Conservation (phyloP, 2,329 filamentous ascomycete genomes). For the Dothidotthia symphoricarpi region DNA sequence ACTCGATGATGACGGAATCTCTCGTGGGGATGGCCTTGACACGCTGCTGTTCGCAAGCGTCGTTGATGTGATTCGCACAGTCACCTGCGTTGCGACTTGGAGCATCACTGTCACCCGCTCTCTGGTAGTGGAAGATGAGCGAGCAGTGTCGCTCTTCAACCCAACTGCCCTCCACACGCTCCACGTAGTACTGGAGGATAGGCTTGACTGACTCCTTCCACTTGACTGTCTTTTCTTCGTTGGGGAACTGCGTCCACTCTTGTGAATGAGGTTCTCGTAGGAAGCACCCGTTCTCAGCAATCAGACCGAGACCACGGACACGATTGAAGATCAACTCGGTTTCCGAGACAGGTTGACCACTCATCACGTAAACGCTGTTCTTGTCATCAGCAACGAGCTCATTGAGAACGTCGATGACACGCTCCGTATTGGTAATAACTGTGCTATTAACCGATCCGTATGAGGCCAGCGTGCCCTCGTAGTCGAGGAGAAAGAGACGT, state of each 20-base stretch:
- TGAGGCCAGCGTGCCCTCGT: slow-evolving; percentile 86
- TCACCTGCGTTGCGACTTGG: slow-evolving; percentile 81
- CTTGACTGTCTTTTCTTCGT: slow-evolving; percentile 64
- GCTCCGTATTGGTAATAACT: slow-evolving; percentile 80
- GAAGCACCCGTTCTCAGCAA: slow-evolving; percentile 94
- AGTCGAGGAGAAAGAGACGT: slow-evolving; percentile 86
- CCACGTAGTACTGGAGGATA: slow-evolving; percentile 85
- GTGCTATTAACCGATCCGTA: slow-evolving; percentile 83
- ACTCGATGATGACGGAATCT: slow-evolving; percentile 79
- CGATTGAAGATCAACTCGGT: slow-evolving; percentile 82
- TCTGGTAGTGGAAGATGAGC: slow-evolving; percentile 85
- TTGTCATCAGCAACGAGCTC: slow-evolving; percentile 75
- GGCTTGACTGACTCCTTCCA: slow-evolving; percentile 84
- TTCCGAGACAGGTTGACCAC: slow-evolving; percentile 80
- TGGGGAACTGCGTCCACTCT: slow-evolving; percentile 75
- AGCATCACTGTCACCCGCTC: slow-evolving; percentile 71
- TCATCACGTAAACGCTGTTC: slow-evolving; percentile 94
- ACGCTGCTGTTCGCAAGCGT: slow-evolving; percentile 78
- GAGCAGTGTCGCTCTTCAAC: slow-evolving; percentile 92
- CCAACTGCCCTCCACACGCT: slow-evolving; percentile 82
- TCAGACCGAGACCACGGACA: slow-evolving; percentile 79
- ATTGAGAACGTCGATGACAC: slow-evolving; percentile 77
- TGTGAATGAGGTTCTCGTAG: slow-evolving; percentile 66
- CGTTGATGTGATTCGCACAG: slow-evolving; percentile 92
- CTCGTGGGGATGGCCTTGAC: slow-evolving; percentile 82